A percentile compares a stretch with the other conserved stretches of the same genome.
phyloP scores from a whole-genome alignment of 2,329 filamentous ascomycete species.

The Claviceps paspali region DNA sequence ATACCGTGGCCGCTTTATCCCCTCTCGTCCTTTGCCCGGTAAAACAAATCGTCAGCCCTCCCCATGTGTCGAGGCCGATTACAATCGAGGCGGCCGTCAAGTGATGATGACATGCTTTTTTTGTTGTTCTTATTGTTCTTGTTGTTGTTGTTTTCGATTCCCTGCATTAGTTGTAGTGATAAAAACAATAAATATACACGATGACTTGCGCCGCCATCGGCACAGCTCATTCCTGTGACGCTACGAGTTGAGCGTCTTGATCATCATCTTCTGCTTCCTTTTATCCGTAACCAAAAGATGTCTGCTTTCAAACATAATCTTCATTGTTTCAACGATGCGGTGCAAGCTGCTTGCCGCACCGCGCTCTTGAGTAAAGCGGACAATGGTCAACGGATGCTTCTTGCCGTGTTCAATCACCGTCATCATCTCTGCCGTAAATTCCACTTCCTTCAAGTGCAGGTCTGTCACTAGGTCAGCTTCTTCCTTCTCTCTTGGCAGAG shows the following conservation, averaged over 20 bases:
- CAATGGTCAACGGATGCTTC: conserved; percentile 60
- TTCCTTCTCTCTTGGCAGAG: too few relatives aligned
- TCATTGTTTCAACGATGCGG: conserved; percentile 63
- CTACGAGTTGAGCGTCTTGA: conserved; percentile 46
- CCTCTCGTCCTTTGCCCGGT: not conserved
- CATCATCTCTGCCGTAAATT: conserved; percentile 76
- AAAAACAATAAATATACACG: too few relatives aligned
- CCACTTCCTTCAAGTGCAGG: conserved; percentile 71
- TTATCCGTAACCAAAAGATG: conserved; percentile 54
- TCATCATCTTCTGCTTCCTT: conserved; percentile 56
- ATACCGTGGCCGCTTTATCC: not conserved
- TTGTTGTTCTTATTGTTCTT: too few relatives aligned
- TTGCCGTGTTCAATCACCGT: conserved; percentile 76
- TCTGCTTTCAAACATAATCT: conserved; percentile 49
- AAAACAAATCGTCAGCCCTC: conserved; percentile 2
- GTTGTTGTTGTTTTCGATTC: not conserved
- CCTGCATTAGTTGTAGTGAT: not conserved
- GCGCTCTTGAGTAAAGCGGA: conserved; percentile 75
- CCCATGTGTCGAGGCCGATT: too few relatives aligned
- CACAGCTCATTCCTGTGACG: conserved; percentile 2
- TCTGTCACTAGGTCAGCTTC: conserved; percentile 31
- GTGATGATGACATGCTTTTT: not conserved
- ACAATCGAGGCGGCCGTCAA: not conserved
- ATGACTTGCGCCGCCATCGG: not conserved
- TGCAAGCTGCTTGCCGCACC: conserved; percentile 87